Evolutionary conservation across 345 rosid species (phyloP), one percentile per base, ranked within the genome.

Genomic region (Kernera saxatilis): DNA sequence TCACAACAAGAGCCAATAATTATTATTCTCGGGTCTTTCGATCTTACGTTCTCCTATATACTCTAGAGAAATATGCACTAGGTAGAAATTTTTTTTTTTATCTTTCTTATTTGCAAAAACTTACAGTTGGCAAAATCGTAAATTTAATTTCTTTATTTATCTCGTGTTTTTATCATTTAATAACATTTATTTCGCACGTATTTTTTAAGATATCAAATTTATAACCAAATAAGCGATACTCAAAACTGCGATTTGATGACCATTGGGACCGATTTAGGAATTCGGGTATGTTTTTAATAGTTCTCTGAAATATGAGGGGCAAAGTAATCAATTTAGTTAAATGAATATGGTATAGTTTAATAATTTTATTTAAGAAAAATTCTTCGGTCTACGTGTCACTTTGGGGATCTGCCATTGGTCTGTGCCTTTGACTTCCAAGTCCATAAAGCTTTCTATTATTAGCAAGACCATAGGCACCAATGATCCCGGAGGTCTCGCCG

Each of bases 401-500:
- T 32, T 15, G 3, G 0, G 9, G 53, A 41, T 37, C 3, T 51
- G 29, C 1, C 17, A 45, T 45, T 56, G 46, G 57, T 43, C 2
- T 2, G 2, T 6, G 11, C 6, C 1, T 58, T 46, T 70, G 67
- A 59, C 67, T 70, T 36, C 0, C 6, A 19, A 37, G 61, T 57
- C 66, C 48, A 9, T 12, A 8, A 1, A 33, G 37, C 52, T 65
- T 50, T 65, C 78, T 59, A 67, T 67, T 21, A 32, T 30, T 74
- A 67, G 69, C 48, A 67, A 44, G 19, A 27, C n/a, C 14, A 15
- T 27, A n/a, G 11, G 19, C 40, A 18, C 72, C 46, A 70, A 2
- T 40, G 68, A 40, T n/a, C 18, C 32, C 8, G 3, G 21, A 48
- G 26, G 17, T 48, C 18, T 51, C 26, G 69, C 63, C 63, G 63